These are phyloP conservation scores for Dryas alaskensis DNA, from an alignment of 306 rosid species.

Conservation along the genomic window DNA sequence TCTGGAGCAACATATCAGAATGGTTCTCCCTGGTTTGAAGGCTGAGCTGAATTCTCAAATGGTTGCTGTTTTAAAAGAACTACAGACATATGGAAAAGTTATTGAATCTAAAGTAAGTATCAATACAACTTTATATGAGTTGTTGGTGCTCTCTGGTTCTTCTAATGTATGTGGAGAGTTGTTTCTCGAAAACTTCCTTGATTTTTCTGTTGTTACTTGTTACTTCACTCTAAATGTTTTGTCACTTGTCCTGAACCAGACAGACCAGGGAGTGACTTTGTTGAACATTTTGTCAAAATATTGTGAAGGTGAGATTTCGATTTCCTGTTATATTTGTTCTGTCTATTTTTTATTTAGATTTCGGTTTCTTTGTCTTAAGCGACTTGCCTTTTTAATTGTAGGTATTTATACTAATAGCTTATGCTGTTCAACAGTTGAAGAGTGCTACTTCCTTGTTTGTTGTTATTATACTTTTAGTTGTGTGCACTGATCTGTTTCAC, in stretches of 20 bases:
- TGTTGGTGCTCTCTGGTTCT: not conserved
- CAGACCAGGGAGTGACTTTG: slow-evolving; percentile 38
- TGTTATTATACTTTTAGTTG: not conserved
- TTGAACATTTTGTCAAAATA: slow-evolving; percentile 38
- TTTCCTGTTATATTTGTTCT: slow-evolving; percentile 6
- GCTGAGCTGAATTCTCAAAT: slow-evolving; percentile 32
- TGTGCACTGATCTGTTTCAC: slow-evolving; percentile 3
- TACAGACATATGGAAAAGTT: slow-evolving; percentile 31
- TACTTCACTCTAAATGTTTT: not conserved
- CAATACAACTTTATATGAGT: not conserved
- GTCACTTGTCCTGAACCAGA: slow-evolving; percentile 24
- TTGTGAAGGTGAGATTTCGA: slow-evolving; percentile 34
- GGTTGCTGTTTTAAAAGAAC: slow-evolving; percentile 27
- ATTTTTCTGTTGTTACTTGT: not conserved
- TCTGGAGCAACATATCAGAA: slow-evolving; percentile 44
- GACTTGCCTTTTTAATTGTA: too few species aligned
- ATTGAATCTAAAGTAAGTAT: slow-evolving; percentile 34
- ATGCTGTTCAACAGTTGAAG: not conserved
- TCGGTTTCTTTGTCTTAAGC: too few species aligned
- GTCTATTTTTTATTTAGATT: not conserved
- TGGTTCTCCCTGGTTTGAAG: slow-evolving; percentile 40
- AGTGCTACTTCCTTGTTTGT: not conserved
- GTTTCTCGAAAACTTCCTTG: too few species aligned
- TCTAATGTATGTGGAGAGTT: not conserved
- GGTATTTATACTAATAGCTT: not conserved